phyloP scores from a whole-genome alignment of 83 land plant species.

The Picea engelmannii region DNA sequence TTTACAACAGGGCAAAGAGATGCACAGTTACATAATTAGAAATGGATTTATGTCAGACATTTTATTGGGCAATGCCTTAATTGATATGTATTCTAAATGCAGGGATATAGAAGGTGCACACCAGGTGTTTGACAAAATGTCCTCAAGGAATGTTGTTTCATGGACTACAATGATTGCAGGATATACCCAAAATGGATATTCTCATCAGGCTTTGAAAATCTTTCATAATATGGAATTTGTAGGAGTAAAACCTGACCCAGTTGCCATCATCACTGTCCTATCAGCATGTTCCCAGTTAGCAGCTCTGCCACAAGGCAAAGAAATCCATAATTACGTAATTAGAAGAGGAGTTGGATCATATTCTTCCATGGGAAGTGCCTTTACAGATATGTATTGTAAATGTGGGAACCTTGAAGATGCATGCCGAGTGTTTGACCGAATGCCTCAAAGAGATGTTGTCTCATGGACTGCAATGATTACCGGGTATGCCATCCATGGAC shows the following conservation, averaged over 20 bases:
- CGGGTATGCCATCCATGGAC: slow-evolving; percentile 18
- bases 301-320: slow-evolving; percentile 4
- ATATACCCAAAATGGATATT: slow-evolving; percentile 28
- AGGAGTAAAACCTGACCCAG: not conserved
- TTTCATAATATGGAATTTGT: slow-evolving; percentile 24
- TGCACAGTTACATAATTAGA: slow-evolving; percentile 16
- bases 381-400: slow-evolving; percentile 17
- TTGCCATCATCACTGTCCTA: slow-evolving; percentile 3
- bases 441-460: slow-evolving; percentile 13
- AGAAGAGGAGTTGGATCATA: not conserved
- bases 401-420: slow-evolving; percentile 22
- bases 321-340: not conserved
- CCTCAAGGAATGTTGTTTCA: slow-evolving; percentile 34
- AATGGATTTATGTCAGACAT: slow-evolving; percentile 8
- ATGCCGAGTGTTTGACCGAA: slow-evolving; percentile 1
- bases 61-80: slow-evolving; percentile 32
- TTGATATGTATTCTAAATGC: slow-evolving; percentile 44
- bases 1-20: slow-evolving; percentile 19
- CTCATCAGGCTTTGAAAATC: slow-evolving; percentile 20
- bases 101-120: slow-evolving; percentile 22
- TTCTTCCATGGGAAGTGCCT: slow-evolving; percentile 4
- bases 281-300: slow-evolving; percentile 7
- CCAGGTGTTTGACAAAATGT: slow-evolving; percentile 23
- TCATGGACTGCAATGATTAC: slow-evolving; percentile 25
- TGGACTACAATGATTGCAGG: slow-evolving; percentile 58